A percentile compares a stretch with the other conserved stretches of the same genome.
These are phyloP conservation scores for Globisporangium sylvaticum DNA, from an alignment of 352 stramenopile genomes.

Conservation along the genomic window DNA sequence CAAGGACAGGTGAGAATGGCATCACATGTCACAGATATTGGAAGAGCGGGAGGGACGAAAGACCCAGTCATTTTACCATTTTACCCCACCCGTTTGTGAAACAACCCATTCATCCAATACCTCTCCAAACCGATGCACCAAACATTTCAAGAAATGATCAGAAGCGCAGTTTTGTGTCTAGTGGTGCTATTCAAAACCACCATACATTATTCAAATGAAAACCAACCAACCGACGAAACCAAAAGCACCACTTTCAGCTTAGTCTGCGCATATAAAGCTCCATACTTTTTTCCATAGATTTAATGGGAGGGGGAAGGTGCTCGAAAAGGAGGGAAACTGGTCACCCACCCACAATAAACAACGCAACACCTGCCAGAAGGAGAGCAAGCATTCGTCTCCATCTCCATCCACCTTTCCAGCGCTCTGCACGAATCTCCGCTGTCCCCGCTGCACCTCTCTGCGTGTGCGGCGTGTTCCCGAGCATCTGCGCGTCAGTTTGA, in stretches of 20 bases:
- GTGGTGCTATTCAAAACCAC: neutral
- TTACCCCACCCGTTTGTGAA: too few relatives aligned
- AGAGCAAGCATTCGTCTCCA: neutral
- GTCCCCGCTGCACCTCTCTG: neutral
- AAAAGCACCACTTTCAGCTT: neutral
- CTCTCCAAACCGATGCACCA: neutral
- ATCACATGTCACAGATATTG: too few relatives aligned
- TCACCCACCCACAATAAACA: neutral
- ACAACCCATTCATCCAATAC: neutral
- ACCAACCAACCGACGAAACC: neutral
- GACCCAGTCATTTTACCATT: too few relatives aligned
- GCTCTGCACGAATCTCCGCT: neutral
- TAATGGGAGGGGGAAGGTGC: neutral
- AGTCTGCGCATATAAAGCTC: neutral
- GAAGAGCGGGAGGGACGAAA: too few relatives aligned
- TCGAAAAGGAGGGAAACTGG: neutral
- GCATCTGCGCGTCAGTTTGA: conserved; percentile 2
- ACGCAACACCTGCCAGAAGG: neutral
- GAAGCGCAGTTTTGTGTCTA: neutral
- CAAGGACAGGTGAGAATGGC: too few relatives aligned
- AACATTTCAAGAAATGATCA: neutral
- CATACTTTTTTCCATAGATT: neutral
- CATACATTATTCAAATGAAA: neutral
- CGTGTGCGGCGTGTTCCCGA: neutral
- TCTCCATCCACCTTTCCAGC: neutral